Conservation (phyloP, 371 early-diverging fungal genomes). For the Mucor velutinosus region DNA sequence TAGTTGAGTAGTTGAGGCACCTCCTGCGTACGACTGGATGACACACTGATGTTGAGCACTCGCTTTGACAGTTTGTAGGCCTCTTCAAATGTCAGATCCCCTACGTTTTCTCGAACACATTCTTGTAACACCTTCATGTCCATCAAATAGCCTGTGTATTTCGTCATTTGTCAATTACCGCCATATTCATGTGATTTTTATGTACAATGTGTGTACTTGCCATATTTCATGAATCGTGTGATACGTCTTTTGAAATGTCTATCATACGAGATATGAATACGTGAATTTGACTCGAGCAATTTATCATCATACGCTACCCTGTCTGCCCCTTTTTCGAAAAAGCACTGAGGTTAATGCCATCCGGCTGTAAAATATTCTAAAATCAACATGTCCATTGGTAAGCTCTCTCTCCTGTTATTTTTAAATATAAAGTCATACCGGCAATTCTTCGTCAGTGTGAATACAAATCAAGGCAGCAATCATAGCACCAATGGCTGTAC, state of each 20-base stretch:
- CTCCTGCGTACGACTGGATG: slow-evolving; percentile 67
- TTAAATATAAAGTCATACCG: slow-evolving; percentile 41
- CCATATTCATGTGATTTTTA: not conserved
- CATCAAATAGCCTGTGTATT: slow-evolving; percentile 60
- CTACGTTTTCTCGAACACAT: slow-evolving; percentile 70
- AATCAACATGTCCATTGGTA: not conserved
- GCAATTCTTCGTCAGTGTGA: slow-evolving; percentile 71
- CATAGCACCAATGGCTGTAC: slow-evolving; percentile 71
- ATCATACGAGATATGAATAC: no score
- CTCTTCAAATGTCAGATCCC: slow-evolving; percentile 75
- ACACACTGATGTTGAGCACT: slow-evolving; percentile 73
- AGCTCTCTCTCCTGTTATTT: not conserved
- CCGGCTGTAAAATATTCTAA: slow-evolving; percentile 59
- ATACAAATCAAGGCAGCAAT: slow-evolving; percentile 75
- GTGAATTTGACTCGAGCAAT: no score
- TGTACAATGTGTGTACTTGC: slow-evolving; percentile 27
- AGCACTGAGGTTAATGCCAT: slow-evolving; percentile 66
- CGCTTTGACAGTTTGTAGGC: slow-evolving; percentile 67
- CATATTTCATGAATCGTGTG: slow-evolving; percentile 65
- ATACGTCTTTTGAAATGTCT: slow-evolving; percentile 61
- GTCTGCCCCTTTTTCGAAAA: slow-evolving; percentile 56
- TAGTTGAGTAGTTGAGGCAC: slow-evolving; percentile 75
- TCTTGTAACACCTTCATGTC: slow-evolving; percentile 72
- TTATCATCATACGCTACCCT: slow-evolving; percentile 27
- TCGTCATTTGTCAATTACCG: not conserved